Evolutionary conservation across 352 stramenopile genomes (phyloP).

Genomic region (Plasmopara muralis): DNA sequence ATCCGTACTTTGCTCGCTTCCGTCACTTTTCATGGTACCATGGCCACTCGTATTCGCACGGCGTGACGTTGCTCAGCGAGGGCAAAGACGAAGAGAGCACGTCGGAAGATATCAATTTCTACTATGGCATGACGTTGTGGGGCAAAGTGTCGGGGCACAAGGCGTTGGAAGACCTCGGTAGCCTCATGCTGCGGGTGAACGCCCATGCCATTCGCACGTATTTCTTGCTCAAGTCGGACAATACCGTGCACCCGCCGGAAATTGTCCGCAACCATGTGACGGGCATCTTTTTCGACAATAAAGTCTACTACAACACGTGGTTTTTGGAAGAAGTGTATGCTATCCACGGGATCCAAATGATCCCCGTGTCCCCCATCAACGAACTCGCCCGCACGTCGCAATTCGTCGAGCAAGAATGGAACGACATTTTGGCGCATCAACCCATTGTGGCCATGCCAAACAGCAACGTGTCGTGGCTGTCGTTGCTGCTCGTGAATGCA

Average conservation of each 20-base stretch:
- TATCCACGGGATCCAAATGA: slow-evolving; percentile 81
- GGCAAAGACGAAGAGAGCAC: slow-evolving; percentile 75
- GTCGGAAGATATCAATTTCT: slow-evolving; percentile 78
- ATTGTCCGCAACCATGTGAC: slow-evolving; percentile 70
- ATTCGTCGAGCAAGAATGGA: slow-evolving; percentile 73
- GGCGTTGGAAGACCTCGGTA: slow-evolving; percentile 56
- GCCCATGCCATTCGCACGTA: slow-evolving; percentile 57
- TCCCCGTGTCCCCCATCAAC: slow-evolving; percentile 64
- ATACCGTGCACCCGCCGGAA: slow-evolving; percentile 51
- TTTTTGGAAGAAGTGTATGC: slow-evolving; percentile 59
- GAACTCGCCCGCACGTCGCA: slow-evolving; percentile 49
- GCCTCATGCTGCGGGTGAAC: slow-evolving; percentile 66
- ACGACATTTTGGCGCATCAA: slow-evolving; percentile 60
- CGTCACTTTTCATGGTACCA: slow-evolving; percentile 73
- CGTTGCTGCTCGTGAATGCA: slow-evolving; percentile 64
- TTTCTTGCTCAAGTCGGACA: slow-evolving; percentile 54
- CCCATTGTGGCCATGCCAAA: slow-evolving; percentile 34
- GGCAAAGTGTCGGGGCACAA: slow-evolving; percentile 48
- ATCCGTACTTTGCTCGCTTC: slow-evolving; percentile 58
- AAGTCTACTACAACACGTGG: slow-evolving; percentile 66
- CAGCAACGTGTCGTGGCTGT: slow-evolving; percentile 53
- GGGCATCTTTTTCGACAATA: slow-evolving; percentile 75
- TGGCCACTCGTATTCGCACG: slow-evolving; percentile 68
- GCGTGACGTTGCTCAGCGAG: slow-evolving; percentile 45
- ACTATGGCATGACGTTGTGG: slow-evolving; percentile 74